Evolutionary conservation across 2,329 filamentous ascomycete species (phyloP), one percentile per base, ranked within the genome.

Genomic region (Calcarisporium arbuscula): DNA sequence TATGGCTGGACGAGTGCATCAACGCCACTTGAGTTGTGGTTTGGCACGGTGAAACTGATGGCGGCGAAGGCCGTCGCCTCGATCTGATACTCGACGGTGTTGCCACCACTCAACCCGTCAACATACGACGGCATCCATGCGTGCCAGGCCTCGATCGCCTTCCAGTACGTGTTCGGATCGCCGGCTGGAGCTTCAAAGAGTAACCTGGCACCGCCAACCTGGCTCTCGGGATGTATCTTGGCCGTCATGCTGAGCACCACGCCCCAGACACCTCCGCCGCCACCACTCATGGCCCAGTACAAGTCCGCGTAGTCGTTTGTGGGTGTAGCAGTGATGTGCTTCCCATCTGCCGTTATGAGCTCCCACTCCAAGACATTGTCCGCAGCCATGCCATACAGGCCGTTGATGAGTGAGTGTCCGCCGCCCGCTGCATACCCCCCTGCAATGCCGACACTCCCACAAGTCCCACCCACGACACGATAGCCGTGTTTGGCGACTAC

Each of bases 381-480:
- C 6, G 65, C 58, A 3, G 57, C 70, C 50, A 74, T 63, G 41
- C 74, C 62, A 31, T 43, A 35, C 29, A 26, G 74, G 8, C 29
- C 19, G 7, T 17, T 11, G 5, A 30, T 17, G 28, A 30, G 7
- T 18, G 17, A 18, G n/a, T 30, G n/a, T 8, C 17, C 10, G 15
- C 19, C 6, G 19, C 72, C 73, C 50, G 74, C 70, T 5, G 60
- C 65, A 44, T 70, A 79, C 3, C 77, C 77, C n/a, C 77, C 77
- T 2, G 72, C 68, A 10, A 77, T 49, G 8, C 76, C 76, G 4
- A 81, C 75, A 1, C 70, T 66, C 16, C 4, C 14, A 27, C 21
- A 8, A 35, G 19, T 28, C 28, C 21, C 29, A 19, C 27, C 23
- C 11, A 19, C 4, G 17, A 18, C 11, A 16, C 3, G 12, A 21